These are phyloP conservation scores for Lactifluus piperatus DNA, from an alignment of 768 basidiomycete genomes.

Conservation along the genomic window DNA sequence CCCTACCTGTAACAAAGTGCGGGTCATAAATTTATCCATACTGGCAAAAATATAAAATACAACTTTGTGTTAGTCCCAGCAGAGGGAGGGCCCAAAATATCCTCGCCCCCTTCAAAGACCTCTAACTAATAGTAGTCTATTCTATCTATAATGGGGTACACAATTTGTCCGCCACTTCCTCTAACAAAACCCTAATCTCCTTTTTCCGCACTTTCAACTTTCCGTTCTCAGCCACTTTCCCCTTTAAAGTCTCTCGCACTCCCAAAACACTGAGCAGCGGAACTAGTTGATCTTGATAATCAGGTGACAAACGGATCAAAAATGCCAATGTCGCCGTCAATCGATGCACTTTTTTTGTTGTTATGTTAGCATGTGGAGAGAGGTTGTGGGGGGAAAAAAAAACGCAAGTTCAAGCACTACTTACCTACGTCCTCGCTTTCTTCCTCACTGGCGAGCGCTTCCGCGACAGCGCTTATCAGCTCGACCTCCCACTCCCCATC, in stretches of 20 bases:
- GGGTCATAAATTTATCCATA: too few species aligned
- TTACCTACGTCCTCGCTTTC: constrained; percentile 73
- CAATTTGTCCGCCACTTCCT: constrained; percentile 48
- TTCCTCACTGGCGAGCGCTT: constrained; percentile 64
- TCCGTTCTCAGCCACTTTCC: constrained; percentile 44
- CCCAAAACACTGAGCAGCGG: constrained; percentile 67
- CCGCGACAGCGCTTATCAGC: constrained; percentile 72
- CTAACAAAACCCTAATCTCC: constrained; percentile 54
- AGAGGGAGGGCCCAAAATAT: neutral
- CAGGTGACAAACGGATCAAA: constrained; percentile 67
- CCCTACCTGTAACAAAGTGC: too few species aligned
- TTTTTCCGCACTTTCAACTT: constrained; percentile 51
- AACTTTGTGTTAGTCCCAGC: too few species aligned
- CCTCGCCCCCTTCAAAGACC: too few species aligned
- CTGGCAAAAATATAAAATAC: too few species aligned
- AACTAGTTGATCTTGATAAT: constrained; percentile 42
- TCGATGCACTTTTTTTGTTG: constrained; percentile 90
- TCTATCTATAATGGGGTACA: constrained; percentile 25
- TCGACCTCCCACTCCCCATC: constrained; percentile 85
- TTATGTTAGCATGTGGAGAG: too few species aligned
- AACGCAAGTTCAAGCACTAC: constrained; percentile 28
- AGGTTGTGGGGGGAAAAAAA: neutral
- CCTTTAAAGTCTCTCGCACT: constrained; percentile 42
- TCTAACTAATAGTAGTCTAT: too few species aligned
- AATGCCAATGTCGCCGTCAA: constrained; percentile 71